Evolutionary conservation across 1,284 basidiomycete species (phyloP), one percentile per base, ranked within the genome.

Genomic region (Boletus smithii): DNA sequence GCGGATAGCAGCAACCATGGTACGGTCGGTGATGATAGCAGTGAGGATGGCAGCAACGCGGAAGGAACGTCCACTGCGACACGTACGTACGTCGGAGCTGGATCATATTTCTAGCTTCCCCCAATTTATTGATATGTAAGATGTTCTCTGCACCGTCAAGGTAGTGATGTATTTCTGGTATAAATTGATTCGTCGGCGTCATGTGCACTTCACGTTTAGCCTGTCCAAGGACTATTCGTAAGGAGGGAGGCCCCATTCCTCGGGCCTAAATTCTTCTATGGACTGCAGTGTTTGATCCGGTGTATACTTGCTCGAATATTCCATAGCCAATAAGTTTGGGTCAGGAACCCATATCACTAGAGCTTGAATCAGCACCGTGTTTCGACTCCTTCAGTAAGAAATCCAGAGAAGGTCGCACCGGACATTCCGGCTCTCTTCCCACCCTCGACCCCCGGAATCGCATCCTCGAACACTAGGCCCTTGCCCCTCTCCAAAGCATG

Each of bases 261-360:
- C 83, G 3, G 87, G 87, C 14, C 70, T 68, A 54, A 90, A 89
- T 5, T 82, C 75, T 55, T 83, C 80, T 14, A 90, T 61, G 4
- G 84, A 83, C 36, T 55, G 62, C 11, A 86, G 59, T 3, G 70
- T 73, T 57, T 77, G 73, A 55, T 86, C 81, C 8, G 83, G 72
- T 53, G 59, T 64, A 57, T 81, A 74, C 17, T 62, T 58, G 10
- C 70, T 70, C 24, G 67, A 58, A 50, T 77, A 71, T 14, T 68
- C 71, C 11, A 84, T 62, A 9, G 73, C 65, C n/a, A 81, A 66
- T 8, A 90, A 68, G 48, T 83, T 80, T 11, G 73, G 56, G 60
- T 91, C 88, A 8, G 88, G 88, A 13, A 89, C 77, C 88, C 88
- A 91, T 8, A 87, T 72, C 24, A 87, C 88, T 89, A 53, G 42